A percentile compares a stretch with the other conserved stretches of the same genome.
Evolutionary conservation across 768 basidiomycete species (phyloP).

Genomic region (Tulasnella sp.): DNA sequence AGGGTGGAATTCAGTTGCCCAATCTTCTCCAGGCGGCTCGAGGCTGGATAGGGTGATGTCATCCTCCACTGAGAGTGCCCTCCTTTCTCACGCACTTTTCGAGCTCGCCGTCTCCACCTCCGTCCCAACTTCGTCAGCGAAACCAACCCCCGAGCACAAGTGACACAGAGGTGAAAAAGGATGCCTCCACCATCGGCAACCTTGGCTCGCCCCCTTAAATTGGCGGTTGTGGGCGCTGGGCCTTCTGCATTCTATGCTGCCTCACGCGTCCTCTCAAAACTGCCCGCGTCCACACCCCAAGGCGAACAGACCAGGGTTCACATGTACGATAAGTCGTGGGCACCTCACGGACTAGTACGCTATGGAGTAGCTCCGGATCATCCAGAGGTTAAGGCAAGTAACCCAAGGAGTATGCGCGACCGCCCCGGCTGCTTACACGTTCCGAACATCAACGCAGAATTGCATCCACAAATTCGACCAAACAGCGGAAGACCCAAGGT

Average conservation of each 20-base stretch:
- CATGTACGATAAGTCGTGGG: conserved; percentile 89
- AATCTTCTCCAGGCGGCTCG: no score
- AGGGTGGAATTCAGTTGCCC: no score
- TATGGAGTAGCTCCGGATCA: conserved; percentile 99
- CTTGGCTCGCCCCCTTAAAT: conserved; percentile 36
- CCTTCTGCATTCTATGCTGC: conserved; percentile 98
- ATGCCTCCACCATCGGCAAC: background rate
- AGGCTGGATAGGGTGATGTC: no score
- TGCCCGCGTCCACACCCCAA: conserved; percentile 49
- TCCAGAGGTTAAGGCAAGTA: conserved; percentile 89
- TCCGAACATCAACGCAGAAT: conserved; percentile 60
- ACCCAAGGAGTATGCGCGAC: background rate
- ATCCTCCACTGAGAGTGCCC: background rate
- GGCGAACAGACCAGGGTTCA: conserved; percentile 63
- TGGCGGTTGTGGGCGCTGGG: conserved; percentile 91
- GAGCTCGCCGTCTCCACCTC: background rate
- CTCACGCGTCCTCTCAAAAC: conserved; percentile 72
- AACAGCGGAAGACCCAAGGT: conserved; percentile 74
- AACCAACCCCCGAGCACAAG: background rate
- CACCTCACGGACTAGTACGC: conserved; percentile 91
- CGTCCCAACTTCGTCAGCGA: background rate
- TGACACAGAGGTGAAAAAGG: background rate
- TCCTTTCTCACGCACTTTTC: background rate
- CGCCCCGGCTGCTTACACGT: background rate
- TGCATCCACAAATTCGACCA: conserved; percentile 94